Base-by-base conservation (phyloP, 345 rosid species). In the Lumnitzera littorea region DNA sequence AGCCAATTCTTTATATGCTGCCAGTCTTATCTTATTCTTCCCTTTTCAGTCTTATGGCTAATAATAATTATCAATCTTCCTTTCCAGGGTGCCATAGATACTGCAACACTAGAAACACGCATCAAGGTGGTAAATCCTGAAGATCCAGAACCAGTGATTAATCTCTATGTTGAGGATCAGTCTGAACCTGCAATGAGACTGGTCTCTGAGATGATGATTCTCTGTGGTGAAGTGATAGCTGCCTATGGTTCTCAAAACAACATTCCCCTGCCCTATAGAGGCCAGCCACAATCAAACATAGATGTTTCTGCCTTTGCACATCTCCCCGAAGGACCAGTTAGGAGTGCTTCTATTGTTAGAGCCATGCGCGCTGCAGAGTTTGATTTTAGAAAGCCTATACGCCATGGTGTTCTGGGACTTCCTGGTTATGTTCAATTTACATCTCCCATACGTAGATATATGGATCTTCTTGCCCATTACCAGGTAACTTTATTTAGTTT, bases 401-500 rank as follows among this genome's bases (percentile, higher is more conserved):
- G 96, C 57, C 98, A 91, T 75, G 98, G 98, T 16, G 61, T 88
- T 64, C 79, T 91, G 15, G 98, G 96, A 36, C 60, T 91, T 73
- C 98, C 96, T 73, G 96, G 98, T 72, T 91, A 91, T 58, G 98
- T 91, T 65, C 98, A 91, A 72, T 91, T 92, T 78, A 87, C 96
- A 53, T 92, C 96, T 69, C 98, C 98, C 54, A 92, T 92, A 48
- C 98, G 98, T 64, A 82, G 96, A 66, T 92, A 92, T 67, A 75
- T 85, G 88, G 98, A 92, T 76, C 96, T 92, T 72, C 82, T 91
- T 69, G 96, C 98, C 48, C 98, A 92, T 73, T 92, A 87, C 78
- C 96, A 92, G 91, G 98, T 82, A 46, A 57, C 61, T 78, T 60
- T 64, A 36, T 36, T 5, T 36, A 27, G 31, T 27, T 27, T 25